Conservation (phyloP, 352 stramenopile genomes). For the Globisporangium splendens region DNA sequence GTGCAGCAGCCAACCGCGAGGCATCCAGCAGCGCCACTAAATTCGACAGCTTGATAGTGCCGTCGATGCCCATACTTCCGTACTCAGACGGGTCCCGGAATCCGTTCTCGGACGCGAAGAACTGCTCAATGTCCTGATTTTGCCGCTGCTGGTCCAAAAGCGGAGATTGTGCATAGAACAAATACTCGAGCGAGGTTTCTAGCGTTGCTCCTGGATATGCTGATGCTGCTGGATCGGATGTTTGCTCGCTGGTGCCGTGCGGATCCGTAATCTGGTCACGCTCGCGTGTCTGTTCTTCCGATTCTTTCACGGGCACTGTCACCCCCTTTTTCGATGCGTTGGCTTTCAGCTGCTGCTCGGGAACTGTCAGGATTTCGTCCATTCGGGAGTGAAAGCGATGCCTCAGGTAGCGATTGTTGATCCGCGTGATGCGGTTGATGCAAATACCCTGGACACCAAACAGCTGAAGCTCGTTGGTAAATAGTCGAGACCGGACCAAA, state of each 20-base stretch:
- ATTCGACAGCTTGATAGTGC: conserved; percentile 71
- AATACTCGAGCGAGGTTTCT: conserved; percentile 72
- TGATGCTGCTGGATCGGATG: not conserved
- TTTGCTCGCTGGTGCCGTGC: not conserved
- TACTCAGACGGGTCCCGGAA: conserved; percentile 59
- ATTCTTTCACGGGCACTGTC: conserved; percentile 40
- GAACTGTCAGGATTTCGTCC: conserved; percentile 65
- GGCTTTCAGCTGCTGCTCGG: conserved; percentile 60
- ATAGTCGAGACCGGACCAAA: conserved; percentile 72
- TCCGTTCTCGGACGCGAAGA: conserved; percentile 61
- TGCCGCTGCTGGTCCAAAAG: conserved; percentile 35
- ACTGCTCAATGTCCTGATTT: conserved; percentile 43
- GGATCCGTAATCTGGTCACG: conserved; percentile 1
- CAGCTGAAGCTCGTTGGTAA: conserved; percentile 40
- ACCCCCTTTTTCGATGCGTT: conserved; percentile 82
- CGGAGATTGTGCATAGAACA: conserved; percentile 70
- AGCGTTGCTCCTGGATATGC: conserved; percentile 26
- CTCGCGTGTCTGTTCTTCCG: conserved; percentile 1
- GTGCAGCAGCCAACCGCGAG: conserved; percentile 22
- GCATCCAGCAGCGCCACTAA: conserved; percentile 62
- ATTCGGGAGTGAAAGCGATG: conserved; percentile 85
- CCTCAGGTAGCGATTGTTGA: conserved; percentile 87
- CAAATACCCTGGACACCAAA: conserved; percentile 62
- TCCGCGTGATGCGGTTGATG: conserved; percentile 81
- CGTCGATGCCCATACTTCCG: conserved; percentile 39